Evolutionary conservation across 1,284 basidiomycete species (phyloP), one percentile per base, ranked within the genome.

Genomic region (Apiotrichum mycotoxinovorans): DNA sequence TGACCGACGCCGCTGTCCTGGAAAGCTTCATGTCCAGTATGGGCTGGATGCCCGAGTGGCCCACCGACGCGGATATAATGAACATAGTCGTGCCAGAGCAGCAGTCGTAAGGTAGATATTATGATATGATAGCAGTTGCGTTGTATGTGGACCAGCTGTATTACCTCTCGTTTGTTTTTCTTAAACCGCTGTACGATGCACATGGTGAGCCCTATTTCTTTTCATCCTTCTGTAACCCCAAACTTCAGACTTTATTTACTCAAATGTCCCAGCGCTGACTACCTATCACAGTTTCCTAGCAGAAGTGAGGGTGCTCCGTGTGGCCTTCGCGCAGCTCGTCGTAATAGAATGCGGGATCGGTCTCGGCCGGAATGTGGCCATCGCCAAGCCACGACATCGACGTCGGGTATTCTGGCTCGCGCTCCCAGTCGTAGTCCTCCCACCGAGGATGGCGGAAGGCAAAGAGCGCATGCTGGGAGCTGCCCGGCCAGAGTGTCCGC

Each of bases 401-500:
- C 33, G 56, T 43, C 20, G 41, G 27, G 54, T 54, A 60, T 12
- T 42, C 58, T 4, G 23, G n/a, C 17, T 10, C 33, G 48, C 51
- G 47, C 41, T 52, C 45, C 43, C 57, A 70, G 4, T 67, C 57
- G 45, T 54, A 74, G 52, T 74, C 72, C 54, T 74, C 72, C 68
- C 68, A 74, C 1, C 71, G 64, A 1, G 69, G 69, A 45, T 69
- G n/a, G 22, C 54, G 57, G 50, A 67, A 55, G 22, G 67, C 54
- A 44, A 66, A 54, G 30, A 69, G 57, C 30, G 56, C 45, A 25
- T 65, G 62, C 45, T 56, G 40, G 10, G 58, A 40, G 20, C 51
- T 54, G 14, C 65, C 65, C 2, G 65, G 65, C 56, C 60, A 68
- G 38, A 64, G 58, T 15, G 62, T 60, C 27, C 60, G 56, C 30